phyloP scores from a whole-genome alignment of 345 rosid species.

The Heritiera fomes region DNA sequence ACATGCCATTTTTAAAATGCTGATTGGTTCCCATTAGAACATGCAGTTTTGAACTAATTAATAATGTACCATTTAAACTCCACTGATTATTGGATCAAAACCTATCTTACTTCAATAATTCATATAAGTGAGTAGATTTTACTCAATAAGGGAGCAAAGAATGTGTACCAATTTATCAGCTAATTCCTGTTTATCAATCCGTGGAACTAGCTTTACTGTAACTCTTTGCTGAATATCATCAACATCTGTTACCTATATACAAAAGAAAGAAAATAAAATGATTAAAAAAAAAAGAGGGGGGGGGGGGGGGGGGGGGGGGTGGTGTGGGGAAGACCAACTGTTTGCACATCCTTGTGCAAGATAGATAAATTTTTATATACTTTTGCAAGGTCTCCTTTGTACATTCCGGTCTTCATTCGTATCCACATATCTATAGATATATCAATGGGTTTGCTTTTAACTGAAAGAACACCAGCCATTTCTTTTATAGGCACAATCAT shows the following conservation, averaged over 20 bases:
- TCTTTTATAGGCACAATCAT: conserved; percentile 89
- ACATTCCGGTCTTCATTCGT: conserved; percentile 81
- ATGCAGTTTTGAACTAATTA: too few relatives aligned
- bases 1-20: too few relatives aligned
- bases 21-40: too few relatives aligned
- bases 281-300: not conserved
- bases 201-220: conserved; percentile 82
- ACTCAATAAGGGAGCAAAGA: not conserved
- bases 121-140: too few relatives aligned
- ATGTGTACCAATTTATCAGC: conserved; percentile 75
- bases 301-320: too few relatives aligned
- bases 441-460: conserved; percentile 83
- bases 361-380: not conserved
- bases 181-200: conserved; percentile 83
- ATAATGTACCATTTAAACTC: too few relatives aligned
- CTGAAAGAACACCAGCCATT: conserved; percentile 97
- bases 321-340: not conserved
- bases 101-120: too few relatives aligned
- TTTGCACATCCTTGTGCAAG: not conserved
- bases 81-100: too few relatives aligned
- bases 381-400: conserved; percentile 65
- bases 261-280: not conserved
- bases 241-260: conserved; percentile 71
- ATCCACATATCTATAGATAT: conserved; percentile 88
- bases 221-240: conserved; percentile 86